phyloP scores from a whole-genome alignment of 1,284 basidiomycete genomes.

The Xerocomus minutiporus region DNA sequence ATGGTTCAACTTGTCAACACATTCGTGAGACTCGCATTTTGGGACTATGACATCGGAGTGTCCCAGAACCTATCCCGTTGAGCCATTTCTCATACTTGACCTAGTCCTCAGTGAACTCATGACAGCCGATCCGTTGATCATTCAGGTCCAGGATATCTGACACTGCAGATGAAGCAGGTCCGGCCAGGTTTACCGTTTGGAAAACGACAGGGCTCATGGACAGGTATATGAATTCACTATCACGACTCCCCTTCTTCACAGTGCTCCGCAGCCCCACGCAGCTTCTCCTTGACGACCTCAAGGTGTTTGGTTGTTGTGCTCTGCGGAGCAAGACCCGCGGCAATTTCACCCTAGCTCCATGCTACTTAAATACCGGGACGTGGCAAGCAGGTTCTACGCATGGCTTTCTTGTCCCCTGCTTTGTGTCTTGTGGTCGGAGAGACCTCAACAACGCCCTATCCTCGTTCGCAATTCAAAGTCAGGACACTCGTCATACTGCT shows the following conservation, averaged over 20 bases:
- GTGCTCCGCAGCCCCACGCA: slow-evolving; percentile 22
- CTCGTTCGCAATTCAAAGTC: slow-evolving; percentile 37
- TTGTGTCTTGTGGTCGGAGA: slow-evolving; percentile 34
- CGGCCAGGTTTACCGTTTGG: neutral
- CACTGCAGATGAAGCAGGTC: slow-evolving; percentile 6
- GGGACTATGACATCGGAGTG: neutral
- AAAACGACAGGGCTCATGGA: slow-evolving; percentile 3
- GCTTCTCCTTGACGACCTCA: slow-evolving; percentile 23
- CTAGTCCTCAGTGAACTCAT: neutral
- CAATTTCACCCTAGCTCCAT: slow-evolving; percentile 12
- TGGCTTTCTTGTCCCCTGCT: slow-evolving; percentile 41
- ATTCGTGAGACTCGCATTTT: neutral
- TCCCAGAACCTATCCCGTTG: neutral
- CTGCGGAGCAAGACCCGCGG: slow-evolving; percentile 22
- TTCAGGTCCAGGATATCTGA: neutral
- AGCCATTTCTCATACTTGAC: neutral
- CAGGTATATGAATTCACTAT: slow-evolving; percentile 12
- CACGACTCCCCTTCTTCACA: slow-evolving; percentile 15
- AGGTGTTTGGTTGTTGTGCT: slow-evolving; percentile 15
- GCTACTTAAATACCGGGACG: slow-evolving; percentile 28
- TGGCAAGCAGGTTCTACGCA: slow-evolving; percentile 30
- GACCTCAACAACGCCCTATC: slow-evolving; percentile 22
- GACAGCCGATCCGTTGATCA: neutral
- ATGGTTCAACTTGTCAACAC: neutral
- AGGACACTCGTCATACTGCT: slow-evolving; percentile 36